phyloP scores from a whole-genome alignment of 805 yeast species.

The Barnettozyma californica region DNA sequence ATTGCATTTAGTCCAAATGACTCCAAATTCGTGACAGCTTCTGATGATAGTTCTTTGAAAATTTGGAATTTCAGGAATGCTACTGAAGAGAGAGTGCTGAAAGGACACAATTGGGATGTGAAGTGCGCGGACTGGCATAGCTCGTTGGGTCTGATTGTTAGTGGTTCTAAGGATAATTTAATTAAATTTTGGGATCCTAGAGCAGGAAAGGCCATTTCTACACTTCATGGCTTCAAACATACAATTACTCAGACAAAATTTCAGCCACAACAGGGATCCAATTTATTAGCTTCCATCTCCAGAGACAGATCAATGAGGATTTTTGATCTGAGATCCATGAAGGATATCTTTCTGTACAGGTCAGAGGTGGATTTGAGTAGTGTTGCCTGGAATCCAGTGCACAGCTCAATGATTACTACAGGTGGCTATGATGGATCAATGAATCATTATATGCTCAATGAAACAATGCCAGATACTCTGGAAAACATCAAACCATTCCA shows the following conservation, averaged over 20 bases:
- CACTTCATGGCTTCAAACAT: constrained; percentile 89
- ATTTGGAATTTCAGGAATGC: constrained; percentile 94
- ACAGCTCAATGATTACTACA: constrained; percentile 69
- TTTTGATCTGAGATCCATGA: constrained; percentile 84
- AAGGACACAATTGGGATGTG: constrained; percentile 99
- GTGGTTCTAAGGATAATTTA: constrained; percentile 93
- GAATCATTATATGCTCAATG: constrained; percentile 65
- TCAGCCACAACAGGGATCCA: constrained; percentile 67
- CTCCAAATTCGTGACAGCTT: constrained; percentile 85
- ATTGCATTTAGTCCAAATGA: constrained; percentile 88
- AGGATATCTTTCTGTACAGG: constrained; percentile 63
- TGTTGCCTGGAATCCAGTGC: constrained; percentile 90
- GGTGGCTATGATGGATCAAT: constrained; percentile 90
- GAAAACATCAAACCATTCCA: constrained; percentile 45
- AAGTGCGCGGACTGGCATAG: constrained; percentile 98
- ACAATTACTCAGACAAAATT: constrained; percentile 83
- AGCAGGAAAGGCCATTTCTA: constrained; percentile 62
- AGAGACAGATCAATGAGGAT: constrained; percentile 85
- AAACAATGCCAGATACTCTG: constrained; percentile 28
- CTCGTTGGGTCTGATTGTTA: constrained; percentile 72
- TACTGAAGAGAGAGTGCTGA: constrained; percentile 67
- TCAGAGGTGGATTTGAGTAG: constrained; percentile 85
- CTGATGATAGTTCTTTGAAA: constrained; percentile 87
- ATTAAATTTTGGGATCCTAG: constrained; percentile 97
- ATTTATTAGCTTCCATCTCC: constrained; percentile 78